Conservation (phyloP, 768 basidiomycete genomes). For the Boletus vinaceobasis region DNA sequence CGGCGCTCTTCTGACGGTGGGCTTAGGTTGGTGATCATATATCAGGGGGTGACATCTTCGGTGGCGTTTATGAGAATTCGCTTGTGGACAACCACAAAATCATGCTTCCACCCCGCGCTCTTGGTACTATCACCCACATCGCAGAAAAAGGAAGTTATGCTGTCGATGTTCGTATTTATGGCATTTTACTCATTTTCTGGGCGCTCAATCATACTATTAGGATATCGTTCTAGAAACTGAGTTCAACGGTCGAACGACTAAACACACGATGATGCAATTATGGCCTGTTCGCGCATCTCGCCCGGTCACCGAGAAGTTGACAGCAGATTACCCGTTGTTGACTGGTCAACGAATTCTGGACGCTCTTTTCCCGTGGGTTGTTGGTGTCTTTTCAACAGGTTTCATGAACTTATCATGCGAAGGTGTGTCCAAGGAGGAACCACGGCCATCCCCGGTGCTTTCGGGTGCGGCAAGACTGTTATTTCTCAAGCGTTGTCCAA, state of each 20-base stretch:
- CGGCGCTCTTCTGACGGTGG: constrained; percentile 6
- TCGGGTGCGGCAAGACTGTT: constrained; percentile 98
- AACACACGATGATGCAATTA: constrained; percentile 95
- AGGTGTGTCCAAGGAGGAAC: constrained; percentile 97
- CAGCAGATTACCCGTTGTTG: constrained; percentile 84
- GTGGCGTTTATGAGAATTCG: constrained; percentile 94
- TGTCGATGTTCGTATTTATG: constrained; percentile 63
- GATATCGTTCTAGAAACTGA: constrained; percentile 97
- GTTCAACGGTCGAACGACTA: constrained; percentile 90
- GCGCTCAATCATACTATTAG: constrained; percentile 36
- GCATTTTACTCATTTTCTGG: not conserved
- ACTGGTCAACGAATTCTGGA: constrained; percentile 98
- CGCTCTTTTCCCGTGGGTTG: constrained; percentile 86
- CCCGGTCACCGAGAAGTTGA: constrained; percentile 93
- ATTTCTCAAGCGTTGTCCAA: constrained; percentile 98
- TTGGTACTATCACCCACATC: constrained; percentile 91
- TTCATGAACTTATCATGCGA: constrained; percentile 1
- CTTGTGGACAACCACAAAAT: constrained; percentile 96
- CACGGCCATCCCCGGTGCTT: constrained; percentile 97
- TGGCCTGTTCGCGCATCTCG: constrained; percentile 99
- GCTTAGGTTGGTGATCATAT: constrained; percentile 91
- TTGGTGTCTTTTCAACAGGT: not conserved
- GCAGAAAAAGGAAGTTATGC: constrained; percentile 93
- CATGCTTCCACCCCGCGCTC: constrained; percentile 89
- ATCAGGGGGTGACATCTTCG: constrained; percentile 95